These are phyloP conservation scores for Triticum monococcum DNA, from an alignment of 176 grass and related monocot genomes.

Conservation along the genomic window DNA sequence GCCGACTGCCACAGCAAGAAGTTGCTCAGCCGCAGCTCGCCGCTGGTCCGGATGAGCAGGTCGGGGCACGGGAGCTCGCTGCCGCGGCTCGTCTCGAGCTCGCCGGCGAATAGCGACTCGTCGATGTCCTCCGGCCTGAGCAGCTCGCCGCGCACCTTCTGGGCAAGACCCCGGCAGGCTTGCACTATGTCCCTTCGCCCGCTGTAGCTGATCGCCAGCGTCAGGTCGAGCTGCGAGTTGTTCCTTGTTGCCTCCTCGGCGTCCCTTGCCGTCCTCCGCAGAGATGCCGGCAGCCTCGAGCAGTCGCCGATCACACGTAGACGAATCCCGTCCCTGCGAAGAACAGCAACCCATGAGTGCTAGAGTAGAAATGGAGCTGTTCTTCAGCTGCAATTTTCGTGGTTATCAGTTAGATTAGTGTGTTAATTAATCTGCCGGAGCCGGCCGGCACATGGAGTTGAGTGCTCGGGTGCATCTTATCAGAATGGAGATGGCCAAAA, in stretches of 20 bases:
- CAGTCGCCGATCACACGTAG: slow-evolving; percentile 56
- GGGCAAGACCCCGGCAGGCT: slow-evolving; percentile 49
- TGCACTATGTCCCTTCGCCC: slow-evolving; percentile 60
- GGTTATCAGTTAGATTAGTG: not conserved
- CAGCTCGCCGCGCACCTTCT: slow-evolving; percentile 40
- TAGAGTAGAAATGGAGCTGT: not conserved
- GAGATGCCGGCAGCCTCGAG: slow-evolving; percentile 52
- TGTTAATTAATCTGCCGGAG: not conserved
- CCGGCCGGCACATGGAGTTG: not conserved
- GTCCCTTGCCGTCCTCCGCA: slow-evolving; percentile 45
- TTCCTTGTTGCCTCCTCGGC: slow-evolving; percentile 44
- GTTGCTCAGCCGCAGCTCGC: slow-evolving; percentile 80
- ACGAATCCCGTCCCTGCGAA: slow-evolving; percentile 47
- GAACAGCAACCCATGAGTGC: not conserved
- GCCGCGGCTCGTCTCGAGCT: slow-evolving; percentile 53
- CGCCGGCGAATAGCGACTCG: slow-evolving; percentile 43
- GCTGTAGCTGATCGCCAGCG: slow-evolving; percentile 66
- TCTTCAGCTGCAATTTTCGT: not conserved
- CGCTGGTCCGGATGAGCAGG: slow-evolving; percentile 79
- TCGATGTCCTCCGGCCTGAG: slow-evolving; percentile 64
- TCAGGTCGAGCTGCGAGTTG: slow-evolving; percentile 48
- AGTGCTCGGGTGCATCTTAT: slow-evolving; percentile 18
- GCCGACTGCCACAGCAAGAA: slow-evolving; percentile 88
- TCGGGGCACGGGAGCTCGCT: slow-evolving; percentile 42
- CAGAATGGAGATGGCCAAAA: not conserved